Evolutionary conservation across 805 yeast species (phyloP).

Genomic region (Hanseniaspora jakobsenii): DNA sequence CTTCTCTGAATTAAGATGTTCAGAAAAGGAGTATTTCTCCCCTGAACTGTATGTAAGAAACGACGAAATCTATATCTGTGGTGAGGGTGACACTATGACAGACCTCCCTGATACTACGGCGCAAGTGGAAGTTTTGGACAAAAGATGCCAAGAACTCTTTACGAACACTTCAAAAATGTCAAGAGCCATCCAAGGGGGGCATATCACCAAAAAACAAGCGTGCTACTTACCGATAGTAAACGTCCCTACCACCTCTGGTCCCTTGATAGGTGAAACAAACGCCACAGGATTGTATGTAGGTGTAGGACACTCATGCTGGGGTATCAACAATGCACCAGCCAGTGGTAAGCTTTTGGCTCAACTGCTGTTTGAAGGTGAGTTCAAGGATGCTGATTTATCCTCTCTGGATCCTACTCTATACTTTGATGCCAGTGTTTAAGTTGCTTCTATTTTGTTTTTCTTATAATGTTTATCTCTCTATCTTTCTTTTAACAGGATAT

Average conservation of each 20-base stretch:
- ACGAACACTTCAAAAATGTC: constrained; percentile 67
- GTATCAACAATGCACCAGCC: constrained; percentile 93
- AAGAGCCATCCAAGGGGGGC: constrained; percentile 57
- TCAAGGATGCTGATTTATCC: constrained; percentile 61
- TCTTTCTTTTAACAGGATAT: too few species aligned
- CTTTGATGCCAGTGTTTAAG: constrained; percentile 53
- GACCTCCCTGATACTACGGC: constrained; percentile 90
- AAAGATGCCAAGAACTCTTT: constrained; percentile 79
- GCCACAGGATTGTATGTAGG: constrained; percentile 68
- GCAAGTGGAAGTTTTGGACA: constrained; percentile 77
- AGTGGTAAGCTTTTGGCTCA: constrained; percentile 92
- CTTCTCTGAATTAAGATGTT: constrained; percentile 78
- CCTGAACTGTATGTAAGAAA: constrained; percentile 93
- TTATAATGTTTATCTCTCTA: background rate
- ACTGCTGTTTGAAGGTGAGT: constrained; percentile 69
- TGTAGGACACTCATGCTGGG: constrained; percentile 97
- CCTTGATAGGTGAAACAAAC: constrained; percentile 86
- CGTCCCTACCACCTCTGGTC: constrained; percentile 86
- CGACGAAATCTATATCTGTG: constrained; percentile 93
- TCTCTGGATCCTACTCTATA: constrained; percentile 77
- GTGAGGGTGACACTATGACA: constrained; percentile 87
- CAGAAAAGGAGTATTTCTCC: constrained; percentile 55
- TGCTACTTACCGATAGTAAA: constrained; percentile 91
- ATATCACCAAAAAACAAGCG: constrained; percentile 74
- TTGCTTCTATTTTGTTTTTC: background rate